Conservation (phyloP, 83 land plant species). For the Larix sibirica region DNA sequence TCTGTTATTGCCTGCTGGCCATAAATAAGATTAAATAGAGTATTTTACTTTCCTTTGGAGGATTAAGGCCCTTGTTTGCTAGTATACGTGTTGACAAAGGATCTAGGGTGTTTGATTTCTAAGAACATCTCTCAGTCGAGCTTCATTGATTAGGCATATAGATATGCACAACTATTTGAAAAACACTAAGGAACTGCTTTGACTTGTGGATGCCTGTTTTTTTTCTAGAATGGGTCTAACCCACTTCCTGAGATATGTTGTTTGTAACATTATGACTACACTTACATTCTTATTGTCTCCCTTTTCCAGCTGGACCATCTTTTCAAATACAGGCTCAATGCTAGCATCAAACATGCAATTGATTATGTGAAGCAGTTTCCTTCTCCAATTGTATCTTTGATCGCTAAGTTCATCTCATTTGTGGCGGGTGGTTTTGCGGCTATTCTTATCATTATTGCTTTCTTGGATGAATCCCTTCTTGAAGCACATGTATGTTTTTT, state of each 20-base stretch:
- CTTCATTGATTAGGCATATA: too few species aligned
- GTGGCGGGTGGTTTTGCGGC: conserved; percentile 92
- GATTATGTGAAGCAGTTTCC: conserved; percentile 96
- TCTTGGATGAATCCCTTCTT: conserved; percentile 96
- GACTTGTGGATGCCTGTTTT: neutral
- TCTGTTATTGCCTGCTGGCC: too few species aligned
- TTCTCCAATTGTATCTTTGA: conserved; percentile 73
- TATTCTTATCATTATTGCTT: conserved; percentile 81
- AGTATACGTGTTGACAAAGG: neutral
- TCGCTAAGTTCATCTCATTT: conserved; percentile 93
- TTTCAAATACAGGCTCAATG: conserved; percentile 85
- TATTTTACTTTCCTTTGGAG: neutral
- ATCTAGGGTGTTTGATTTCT: neutral
- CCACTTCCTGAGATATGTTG: neutral
- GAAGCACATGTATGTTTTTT: conserved; percentile 81
- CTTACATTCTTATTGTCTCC: neutral
- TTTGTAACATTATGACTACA: neutral
- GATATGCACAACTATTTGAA: too few species aligned
- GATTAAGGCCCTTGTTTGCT: neutral
- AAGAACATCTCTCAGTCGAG: neutral
- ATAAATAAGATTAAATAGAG: too few species aligned
- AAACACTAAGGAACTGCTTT: neutral
- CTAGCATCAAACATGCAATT: conserved; percentile 82
- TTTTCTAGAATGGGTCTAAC: neutral
- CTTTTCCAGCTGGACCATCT: conserved; percentile 84